A percentile compares a stretch with the other conserved stretches of the same genome.
Evolutionary conservation across 2,329 filamentous ascomycete species (phyloP).

Genomic region (Colletotrichum incanum): DNA sequence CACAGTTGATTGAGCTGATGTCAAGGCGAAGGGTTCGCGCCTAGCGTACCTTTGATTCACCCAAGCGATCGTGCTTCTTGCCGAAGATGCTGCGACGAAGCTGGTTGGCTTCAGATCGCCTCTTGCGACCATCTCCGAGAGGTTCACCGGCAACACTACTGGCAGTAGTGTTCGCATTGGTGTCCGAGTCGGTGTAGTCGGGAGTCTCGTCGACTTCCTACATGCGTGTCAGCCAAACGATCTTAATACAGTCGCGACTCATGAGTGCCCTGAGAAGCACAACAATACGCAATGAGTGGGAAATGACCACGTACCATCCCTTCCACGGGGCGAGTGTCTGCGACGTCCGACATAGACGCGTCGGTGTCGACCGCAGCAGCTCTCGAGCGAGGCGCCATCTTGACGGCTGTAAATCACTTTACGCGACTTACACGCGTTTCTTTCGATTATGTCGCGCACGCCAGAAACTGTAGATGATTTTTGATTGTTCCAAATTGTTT

Average conservation of each 20-base stretch:
- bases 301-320: slow-evolving; percentile 62
- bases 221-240: slow-evolving; percentile 24
- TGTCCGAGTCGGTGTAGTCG: slow-evolving; percentile 78
- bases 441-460: slow-evolving; percentile 12
- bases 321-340: slow-evolving; percentile 62
- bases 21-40: not conserved
- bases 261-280: slow-evolving; percentile 10
- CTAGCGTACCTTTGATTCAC: slow-evolving; percentile 86
- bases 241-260: not conserved
- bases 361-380: slow-evolving; percentile 70
- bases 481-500: slow-evolving; percentile 28
- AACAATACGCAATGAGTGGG: not conserved
- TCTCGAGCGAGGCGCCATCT: slow-evolving; percentile 70
- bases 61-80: slow-evolving; percentile 93
- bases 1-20: not conserved
- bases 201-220: slow-evolving; percentile 77
- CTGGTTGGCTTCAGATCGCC: slow-evolving; percentile 88
- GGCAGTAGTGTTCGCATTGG: slow-evolving; percentile 79
- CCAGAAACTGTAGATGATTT: slow-evolving; percentile 26
- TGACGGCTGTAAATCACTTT: slow-evolving; percentile 60
- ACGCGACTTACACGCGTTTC: slow-evolving; percentile 72
- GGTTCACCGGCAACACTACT: slow-evolving; percentile 89
- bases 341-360: slow-evolving; percentile 76
- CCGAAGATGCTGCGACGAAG: slow-evolving; percentile 93
- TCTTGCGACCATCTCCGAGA: slow-evolving; percentile 83